Conservation (phyloP, 805 yeast species). For the Cyberlindnera suaveolens region DNA sequence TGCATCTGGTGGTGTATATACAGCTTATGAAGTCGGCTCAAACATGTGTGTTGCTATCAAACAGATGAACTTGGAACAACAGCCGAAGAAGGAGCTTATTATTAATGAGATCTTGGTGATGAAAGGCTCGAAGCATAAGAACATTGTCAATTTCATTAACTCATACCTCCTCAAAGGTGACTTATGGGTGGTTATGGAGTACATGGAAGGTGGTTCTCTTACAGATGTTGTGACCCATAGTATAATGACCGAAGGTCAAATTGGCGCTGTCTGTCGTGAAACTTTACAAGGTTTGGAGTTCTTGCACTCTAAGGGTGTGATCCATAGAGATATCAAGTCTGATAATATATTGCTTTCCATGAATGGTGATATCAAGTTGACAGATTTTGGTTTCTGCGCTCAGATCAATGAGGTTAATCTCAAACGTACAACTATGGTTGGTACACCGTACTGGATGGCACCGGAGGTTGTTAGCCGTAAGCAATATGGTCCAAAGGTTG, state of each 20-base stretch:
- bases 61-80: constrained; percentile 91
- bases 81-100: constrained; percentile 92
- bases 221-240: constrained; percentile 92
- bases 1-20: constrained; percentile 95
- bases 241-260: constrained; percentile 88
- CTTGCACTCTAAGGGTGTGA: constrained; percentile 85
- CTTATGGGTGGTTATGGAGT: constrained; percentile 98
- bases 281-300: constrained; percentile 82
- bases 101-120: constrained; percentile 93
- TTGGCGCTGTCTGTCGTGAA: constrained; percentile 91
- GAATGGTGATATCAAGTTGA: constrained; percentile 85
- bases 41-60: constrained; percentile 80
- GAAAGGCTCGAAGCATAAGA: constrained; percentile 85
- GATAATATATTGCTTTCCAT: constrained; percentile 83
- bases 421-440: constrained; percentile 97
- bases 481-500: constrained; percentile 95
- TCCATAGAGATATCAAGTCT: constrained; percentile 93
- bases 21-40: constrained; percentile 62
- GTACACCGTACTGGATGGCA: constrained; percentile 99
- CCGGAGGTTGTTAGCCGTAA: constrained; percentile 95
- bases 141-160: constrained; percentile 91
- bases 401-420: constrained; percentile 75
- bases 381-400: constrained; percentile 97
- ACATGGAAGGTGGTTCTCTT: constrained; percentile 97
- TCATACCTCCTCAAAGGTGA: constrained; percentile 72